A percentile compares a stretch with the other conserved stretches of the same genome.
Conservation (phyloP, 1,284 basidiomycete genomes). For the Wallemia ichthyophaga region DNA sequence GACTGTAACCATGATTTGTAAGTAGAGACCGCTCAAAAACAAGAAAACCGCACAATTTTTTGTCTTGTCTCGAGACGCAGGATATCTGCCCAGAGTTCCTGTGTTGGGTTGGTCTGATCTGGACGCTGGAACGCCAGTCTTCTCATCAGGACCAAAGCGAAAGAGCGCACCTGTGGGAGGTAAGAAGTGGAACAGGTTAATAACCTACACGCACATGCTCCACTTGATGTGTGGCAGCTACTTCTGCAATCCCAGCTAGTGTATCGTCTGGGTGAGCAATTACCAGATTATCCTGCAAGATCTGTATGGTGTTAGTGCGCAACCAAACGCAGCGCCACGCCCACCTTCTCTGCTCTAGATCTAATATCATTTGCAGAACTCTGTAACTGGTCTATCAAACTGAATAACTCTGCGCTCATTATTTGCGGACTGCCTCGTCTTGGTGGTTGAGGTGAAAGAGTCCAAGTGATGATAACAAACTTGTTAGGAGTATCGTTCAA, state of each 20-base stretch:
- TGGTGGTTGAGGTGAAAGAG: too few relatives aligned
- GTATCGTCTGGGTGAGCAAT: neutral
- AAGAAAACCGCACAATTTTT: neutral
- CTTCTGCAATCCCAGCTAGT: neutral
- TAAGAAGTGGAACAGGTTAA: too few relatives aligned
- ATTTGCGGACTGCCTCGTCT: too few relatives aligned
- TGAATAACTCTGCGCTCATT: neutral
- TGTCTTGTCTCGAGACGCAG: neutral
- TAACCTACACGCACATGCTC: neutral
- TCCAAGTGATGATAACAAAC: too few relatives aligned
- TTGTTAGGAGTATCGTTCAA: too few relatives aligned
- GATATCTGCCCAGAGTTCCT: neutral
- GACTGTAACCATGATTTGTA: too few relatives aligned
- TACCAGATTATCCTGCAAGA: neutral
- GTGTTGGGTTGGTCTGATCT: neutral
- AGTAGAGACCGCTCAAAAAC: neutral
- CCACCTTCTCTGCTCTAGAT: neutral
- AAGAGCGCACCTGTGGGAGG: slow-evolving; percentile 1
- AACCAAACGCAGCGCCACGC: neutral
- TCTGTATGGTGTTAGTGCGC: neutral
- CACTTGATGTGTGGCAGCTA: neutral
- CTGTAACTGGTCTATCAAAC: neutral
- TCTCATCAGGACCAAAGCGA: slow-evolving; percentile 5
- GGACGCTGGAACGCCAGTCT: slow-evolving; percentile 4
- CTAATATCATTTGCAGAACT: neutral